These are phyloP conservation scores for Rhizopogon vinicolor DNA, from an alignment of 768 basidiomycete species.

Conservation along the genomic window DNA sequence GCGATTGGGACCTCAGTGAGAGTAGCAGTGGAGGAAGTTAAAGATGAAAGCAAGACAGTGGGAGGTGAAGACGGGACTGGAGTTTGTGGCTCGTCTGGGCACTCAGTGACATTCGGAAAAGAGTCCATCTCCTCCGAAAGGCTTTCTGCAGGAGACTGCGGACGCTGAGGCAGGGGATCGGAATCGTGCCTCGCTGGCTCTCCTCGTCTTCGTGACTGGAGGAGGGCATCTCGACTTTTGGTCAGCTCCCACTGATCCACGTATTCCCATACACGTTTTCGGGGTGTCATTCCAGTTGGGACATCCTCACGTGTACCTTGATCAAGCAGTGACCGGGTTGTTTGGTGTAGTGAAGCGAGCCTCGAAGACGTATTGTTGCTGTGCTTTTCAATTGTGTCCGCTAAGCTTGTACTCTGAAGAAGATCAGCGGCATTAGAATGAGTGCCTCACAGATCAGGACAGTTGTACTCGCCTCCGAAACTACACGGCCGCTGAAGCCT, in stretches of 20 bases:
- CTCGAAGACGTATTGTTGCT: slow-evolving; percentile 36
- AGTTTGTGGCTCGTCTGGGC: slow-evolving; percentile 1
- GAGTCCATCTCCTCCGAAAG: slow-evolving; percentile 25
- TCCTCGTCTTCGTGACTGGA: slow-evolving; percentile 46
- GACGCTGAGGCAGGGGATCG: slow-evolving; percentile 34
- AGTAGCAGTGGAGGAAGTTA: slow-evolving; percentile 33
- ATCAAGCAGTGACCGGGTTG: slow-evolving; percentile 46
- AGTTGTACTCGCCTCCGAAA: slow-evolving; percentile 44
- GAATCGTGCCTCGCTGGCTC: slow-evolving; percentile 22
- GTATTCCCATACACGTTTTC: slow-evolving; percentile 69
- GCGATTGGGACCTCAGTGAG: slow-evolving; percentile 11
- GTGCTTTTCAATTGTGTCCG: slow-evolving; percentile 39
- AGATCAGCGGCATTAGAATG: neutral
- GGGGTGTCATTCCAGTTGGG: slow-evolving; percentile 71
- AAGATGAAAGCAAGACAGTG: slow-evolving; percentile 30
- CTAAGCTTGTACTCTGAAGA: slow-evolving; percentile 38
- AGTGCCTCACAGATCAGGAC: neutral
- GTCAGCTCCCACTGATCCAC: slow-evolving; percentile 72
- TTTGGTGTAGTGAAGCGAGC: slow-evolving; percentile 45
- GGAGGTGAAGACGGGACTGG: slow-evolving; percentile 17
- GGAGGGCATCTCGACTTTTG: slow-evolving; percentile 52
- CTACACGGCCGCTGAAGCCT: slow-evolving; percentile 34
- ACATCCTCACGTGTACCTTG: slow-evolving; percentile 60
- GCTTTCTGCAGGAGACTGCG: slow-evolving; percentile 8
- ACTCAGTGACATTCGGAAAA: slow-evolving; percentile 12